Evolutionary conservation across 78 protist genomes (phyloP).

Genomic region (Tieghemostelium lacteum): DNA sequence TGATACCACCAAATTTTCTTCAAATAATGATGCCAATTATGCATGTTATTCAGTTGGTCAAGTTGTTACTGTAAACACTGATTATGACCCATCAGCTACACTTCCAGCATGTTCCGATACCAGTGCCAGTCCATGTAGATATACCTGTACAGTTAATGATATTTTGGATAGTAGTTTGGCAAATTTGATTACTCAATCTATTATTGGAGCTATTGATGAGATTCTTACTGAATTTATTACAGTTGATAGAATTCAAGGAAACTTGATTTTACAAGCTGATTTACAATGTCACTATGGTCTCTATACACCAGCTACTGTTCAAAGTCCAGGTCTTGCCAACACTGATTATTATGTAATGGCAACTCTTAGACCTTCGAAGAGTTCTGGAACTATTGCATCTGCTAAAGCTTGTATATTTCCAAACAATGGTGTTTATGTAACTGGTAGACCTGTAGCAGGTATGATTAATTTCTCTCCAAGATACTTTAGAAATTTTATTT

Average conservation of each 20-base stretch:
- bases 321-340: neutral
- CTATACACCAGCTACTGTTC: too few relatives aligned
- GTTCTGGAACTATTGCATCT: constrained; percentile 6
- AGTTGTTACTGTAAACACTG: neutral
- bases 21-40: too few relatives aligned
- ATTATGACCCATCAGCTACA: too few relatives aligned
- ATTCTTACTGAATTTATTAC: neutral
- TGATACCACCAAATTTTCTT: too few relatives aligned
- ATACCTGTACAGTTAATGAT: constrained; percentile 13
- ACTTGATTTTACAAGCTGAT: neutral
- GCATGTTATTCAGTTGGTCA: constrained; percentile 43
- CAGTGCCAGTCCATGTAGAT: neutral
- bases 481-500: constrained; percentile 5
- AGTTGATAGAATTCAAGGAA: neutral
- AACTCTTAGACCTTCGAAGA: neutral
- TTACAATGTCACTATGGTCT: too few relatives aligned
- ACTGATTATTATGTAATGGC: neutral
- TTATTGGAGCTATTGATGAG: constrained; percentile 1
- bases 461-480: constrained; percentile 33
- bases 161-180: neutral
- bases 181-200: neutral
- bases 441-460: constrained; percentile 19
- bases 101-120: neutral
- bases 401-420: constrained; percentile 9
- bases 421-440: neutral